Evolutionary conservation across 2,329 filamentous ascomycete species (phyloP).

Genomic region (Pestalotiopsis fici): DNA sequence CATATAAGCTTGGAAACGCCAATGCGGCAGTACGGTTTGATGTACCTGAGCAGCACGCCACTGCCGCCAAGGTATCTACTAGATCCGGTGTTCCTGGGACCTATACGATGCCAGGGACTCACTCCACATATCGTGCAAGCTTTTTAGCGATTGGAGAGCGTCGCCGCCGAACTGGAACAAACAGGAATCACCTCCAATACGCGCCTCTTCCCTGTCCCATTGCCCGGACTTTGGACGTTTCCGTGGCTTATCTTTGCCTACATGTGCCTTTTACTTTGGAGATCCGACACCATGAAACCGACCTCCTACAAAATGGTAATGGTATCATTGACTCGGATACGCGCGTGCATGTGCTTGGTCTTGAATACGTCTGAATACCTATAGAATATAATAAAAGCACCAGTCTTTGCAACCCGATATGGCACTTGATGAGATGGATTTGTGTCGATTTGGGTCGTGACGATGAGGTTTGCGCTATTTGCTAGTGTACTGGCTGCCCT

Average conservation of each 20-base stretch:
- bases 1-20: constrained; percentile 8
- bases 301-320: constrained; percentile 2
- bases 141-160: background rate
- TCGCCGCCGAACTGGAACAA: background rate
- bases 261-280: background rate
- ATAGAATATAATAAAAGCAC: background rate
- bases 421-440: background rate
- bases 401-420: background rate
- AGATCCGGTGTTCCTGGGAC: background rate
- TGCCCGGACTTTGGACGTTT: background rate
- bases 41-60: constrained; percentile 10
- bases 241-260: background rate
- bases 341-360: background rate
- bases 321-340: background rate
- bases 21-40: constrained; percentile 15
- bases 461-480: constrained; percentile 22
- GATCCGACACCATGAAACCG: constrained; percentile 5
- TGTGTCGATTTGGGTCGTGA: background rate
- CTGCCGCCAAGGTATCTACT: background rate
- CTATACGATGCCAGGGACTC: background rate
- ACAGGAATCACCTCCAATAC: background rate
- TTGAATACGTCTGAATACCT: background rate
- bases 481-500: constrained; percentile 27
- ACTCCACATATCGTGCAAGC: background rate
- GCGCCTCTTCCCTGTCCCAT: background rate